A percentile compares a stretch with the other conserved stretches of the same genome.
These are phyloP conservation scores for Ophiocordyceps camponoti-floridani DNA, from an alignment of 2,329 filamentous ascomycete genomes.

Conservation along the genomic window DNA sequence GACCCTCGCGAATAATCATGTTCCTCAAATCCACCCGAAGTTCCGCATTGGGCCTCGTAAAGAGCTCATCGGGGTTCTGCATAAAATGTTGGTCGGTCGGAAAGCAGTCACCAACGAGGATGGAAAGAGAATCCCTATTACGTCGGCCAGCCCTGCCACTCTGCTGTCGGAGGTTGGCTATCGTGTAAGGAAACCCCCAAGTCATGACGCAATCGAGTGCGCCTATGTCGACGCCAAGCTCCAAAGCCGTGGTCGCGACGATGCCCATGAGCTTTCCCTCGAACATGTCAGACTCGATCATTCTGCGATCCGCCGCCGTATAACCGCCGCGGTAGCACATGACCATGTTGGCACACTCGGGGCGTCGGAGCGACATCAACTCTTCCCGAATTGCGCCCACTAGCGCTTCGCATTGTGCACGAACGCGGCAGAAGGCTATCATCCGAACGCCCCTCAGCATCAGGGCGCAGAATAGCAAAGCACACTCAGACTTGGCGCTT, in stretches of 20 bases:
- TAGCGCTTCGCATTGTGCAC: constrained; percentile 76
- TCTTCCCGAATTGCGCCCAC: constrained; percentile 66
- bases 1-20: constrained; percentile 78
- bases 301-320: constrained; percentile 71
- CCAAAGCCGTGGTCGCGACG: constrained; percentile 80
- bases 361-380: constrained; percentile 51
- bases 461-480: constrained; percentile 76
- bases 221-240: constrained; percentile 90
- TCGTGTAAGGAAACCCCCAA: constrained; percentile 87
- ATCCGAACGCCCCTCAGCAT: constrained; percentile 77
- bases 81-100: constrained; percentile 93
- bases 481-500: constrained; percentile 69
- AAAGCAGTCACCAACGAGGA: constrained; percentile 78
- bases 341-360: constrained; percentile 60
- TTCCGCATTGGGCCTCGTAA: constrained; percentile 77
- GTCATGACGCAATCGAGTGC: constrained; percentile 86
- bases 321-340: constrained; percentile 96
- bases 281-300: constrained; percentile 93
- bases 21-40: constrained; percentile 86
- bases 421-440: constrained; percentile 80
- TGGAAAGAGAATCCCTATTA: constrained; percentile 83
- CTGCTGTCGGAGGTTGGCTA: constrained; percentile 86
- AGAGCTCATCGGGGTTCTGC: constrained; percentile 86
- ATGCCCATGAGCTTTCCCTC: constrained; percentile 86
- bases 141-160: constrained; percentile 81